Percentiles rank a stretch among this genome's conserved stretches.
Conservation (phyloP, 2,329 filamentous ascomycete genomes). For the Aureobasidium pullulans region DNA sequence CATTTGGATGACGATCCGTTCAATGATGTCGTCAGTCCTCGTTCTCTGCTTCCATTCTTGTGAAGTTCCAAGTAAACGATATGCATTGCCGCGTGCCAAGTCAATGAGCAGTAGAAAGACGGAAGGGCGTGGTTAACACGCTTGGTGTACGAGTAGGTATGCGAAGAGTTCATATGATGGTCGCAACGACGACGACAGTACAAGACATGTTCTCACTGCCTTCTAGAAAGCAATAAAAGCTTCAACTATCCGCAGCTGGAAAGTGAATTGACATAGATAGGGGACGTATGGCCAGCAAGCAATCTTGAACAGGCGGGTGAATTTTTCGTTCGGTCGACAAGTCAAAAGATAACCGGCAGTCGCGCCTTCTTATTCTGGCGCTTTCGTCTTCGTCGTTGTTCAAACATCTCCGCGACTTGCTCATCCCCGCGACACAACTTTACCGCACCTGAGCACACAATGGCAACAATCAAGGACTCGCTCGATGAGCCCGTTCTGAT, state of each 20-base stretch:
- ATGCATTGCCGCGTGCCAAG: not conserved
- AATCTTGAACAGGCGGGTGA: not conserved
- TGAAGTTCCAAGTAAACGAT: not conserved
- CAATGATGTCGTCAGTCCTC: not conserved
- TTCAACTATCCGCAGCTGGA: not conserved
- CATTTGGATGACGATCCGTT: not conserved
- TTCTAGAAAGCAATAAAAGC: not conserved
- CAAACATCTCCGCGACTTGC: no score
- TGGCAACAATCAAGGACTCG: no score
- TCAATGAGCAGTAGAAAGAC: no score
- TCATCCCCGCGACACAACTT: no score
- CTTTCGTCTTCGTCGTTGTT: no score
- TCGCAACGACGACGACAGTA: not conserved
- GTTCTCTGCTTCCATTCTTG: not conserved
- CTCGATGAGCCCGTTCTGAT: no score
- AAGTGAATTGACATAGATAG: not conserved
- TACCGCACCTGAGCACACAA: no score
- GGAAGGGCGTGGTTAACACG: no score
- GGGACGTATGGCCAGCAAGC: not conserved
- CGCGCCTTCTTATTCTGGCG: not conserved
- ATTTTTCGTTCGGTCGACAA: not conserved
- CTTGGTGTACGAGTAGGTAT: no score
- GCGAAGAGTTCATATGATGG: not conserved
- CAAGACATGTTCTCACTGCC: not conserved
- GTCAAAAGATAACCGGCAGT: not conserved